Conservation (phyloP, 2,329 filamentous ascomycete genomes). For the Botrytis tulipae region DNA sequence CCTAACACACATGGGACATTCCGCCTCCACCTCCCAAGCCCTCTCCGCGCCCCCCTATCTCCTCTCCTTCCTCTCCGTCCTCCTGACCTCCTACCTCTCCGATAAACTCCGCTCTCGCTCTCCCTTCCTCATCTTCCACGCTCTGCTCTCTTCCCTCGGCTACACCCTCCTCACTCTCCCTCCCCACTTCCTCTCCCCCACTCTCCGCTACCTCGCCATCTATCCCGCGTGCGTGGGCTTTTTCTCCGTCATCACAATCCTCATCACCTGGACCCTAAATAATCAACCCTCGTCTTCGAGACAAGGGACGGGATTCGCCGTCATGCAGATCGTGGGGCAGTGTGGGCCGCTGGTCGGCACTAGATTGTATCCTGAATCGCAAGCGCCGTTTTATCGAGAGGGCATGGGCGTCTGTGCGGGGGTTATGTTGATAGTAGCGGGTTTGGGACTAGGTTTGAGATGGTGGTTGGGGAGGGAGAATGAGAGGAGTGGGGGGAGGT, state of each 20-base stretch:
- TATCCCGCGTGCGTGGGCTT: conserved; percentile 80
- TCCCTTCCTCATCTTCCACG: conserved; percentile 65
- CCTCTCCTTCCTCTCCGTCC: conserved; percentile 67
- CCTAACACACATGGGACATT: conserved; percentile 72
- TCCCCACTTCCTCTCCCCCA: conserved; percentile 56
- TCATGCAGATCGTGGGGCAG: conserved; percentile 71
- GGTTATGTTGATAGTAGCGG: conserved; percentile 48
- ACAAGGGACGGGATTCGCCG: conserved; percentile 73
- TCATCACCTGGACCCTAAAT: conserved; percentile 86
- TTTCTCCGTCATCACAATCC: conserved; percentile 78
- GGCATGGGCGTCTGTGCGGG: conserved; percentile 51
- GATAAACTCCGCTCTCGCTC: conserved; percentile 64
- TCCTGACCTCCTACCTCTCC: conserved; percentile 69
- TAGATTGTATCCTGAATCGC: conserved; percentile 51
- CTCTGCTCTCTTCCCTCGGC: conserved; percentile 62
- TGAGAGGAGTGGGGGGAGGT: conserved; percentile 19
- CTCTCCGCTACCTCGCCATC: conserved; percentile 68
- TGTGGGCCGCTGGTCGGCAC: conserved; percentile 47
- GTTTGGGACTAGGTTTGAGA: conserved; percentile 45
- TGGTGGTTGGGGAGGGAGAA: conserved; percentile 35
- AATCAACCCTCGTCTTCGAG: conserved; percentile 70
- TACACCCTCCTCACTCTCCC: conserved; percentile 61
- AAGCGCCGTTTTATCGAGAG: conserved; percentile 48
- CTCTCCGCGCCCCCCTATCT: conserved; percentile 82
- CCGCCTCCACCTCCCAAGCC: conserved; percentile 66